A percentile compares a stretch with the other conserved stretches of the same genome.
Evolutionary conservation across 495 filamentous ascomycete species (phyloP).

Genomic region (Gamarada debralockiae): DNA sequence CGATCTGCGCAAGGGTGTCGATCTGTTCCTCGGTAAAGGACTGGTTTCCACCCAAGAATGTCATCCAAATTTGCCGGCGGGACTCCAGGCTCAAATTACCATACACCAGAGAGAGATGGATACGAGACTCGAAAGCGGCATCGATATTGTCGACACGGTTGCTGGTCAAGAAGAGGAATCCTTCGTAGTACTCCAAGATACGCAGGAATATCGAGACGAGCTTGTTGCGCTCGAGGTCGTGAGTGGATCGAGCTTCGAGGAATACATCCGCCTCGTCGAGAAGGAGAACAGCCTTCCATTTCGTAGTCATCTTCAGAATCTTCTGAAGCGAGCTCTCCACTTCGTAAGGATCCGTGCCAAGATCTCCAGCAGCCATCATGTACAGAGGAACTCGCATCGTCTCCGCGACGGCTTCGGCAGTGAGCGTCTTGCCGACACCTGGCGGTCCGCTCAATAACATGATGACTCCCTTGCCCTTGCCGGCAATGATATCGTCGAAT

Average conservation of each 20-base stretch:
- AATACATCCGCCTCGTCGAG: too few species aligned
- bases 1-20: slow-evolving; percentile 1
- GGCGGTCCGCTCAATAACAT: slow-evolving; percentile 40
- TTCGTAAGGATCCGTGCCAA: not conserved
- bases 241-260: slow-evolving; percentile 16
- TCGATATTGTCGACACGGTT: slow-evolving; percentile 33
- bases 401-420: slow-evolving; percentile 41
- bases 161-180: slow-evolving; percentile 26
- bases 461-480: slow-evolving; percentile 17
- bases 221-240: slow-evolving; percentile 14
- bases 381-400: slow-evolving; percentile 8
- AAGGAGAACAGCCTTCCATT: slow-evolving; percentile 40
- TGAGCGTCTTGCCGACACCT: slow-evolving; percentile 56
- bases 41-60: slow-evolving; percentile 6
- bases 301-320: slow-evolving; percentile 35
- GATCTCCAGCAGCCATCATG: slow-evolving; percentile 14
- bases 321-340: slow-evolving; percentile 39
- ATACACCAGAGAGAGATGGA: slow-evolving; percentile 40
- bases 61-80: slow-evolving; percentile 9
- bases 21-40: slow-evolving; percentile 3
- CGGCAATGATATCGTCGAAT: slow-evolving; percentile 18
- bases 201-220: slow-evolving; percentile 32
- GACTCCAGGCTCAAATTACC: slow-evolving; percentile 27
- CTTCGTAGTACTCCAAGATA: slow-evolving; percentile 32
- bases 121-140: slow-evolving; percentile 38